Evolutionary conservation across 352 stramenopile species (phyloP), one percentile per base, ranked within the genome.

Genomic region (Globisporangium iwayamae): DNA sequence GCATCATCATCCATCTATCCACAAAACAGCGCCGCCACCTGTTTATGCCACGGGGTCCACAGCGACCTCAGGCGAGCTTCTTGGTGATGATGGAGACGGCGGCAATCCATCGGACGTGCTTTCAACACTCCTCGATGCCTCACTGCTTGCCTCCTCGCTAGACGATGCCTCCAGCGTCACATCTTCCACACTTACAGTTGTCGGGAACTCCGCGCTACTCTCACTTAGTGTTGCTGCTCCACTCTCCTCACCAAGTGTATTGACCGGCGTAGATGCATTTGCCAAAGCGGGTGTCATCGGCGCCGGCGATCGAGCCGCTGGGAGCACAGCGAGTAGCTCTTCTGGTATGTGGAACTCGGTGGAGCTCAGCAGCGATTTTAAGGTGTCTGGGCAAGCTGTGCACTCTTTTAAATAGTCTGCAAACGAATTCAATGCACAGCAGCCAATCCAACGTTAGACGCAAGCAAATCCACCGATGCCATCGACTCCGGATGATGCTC

Each of bases 341-440:
- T 83, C 75, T 11, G 59, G 69, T 20, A 9, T 67, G 11, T 38
- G 58, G 50, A 69, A 78, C 22, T 56, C 51, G n/a, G 61, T 68
- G 39, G 62, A 39, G 30, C 47, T 62, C 10, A 81, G 50, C 62
- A 73, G 50, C 8, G 67, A 32, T 53, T 54, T 71, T 22, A 83
- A 61, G 0, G n/a, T 16, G 8, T 71, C 58, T 7, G 74, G 76
- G 9, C 71, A 81, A 53, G 69, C 66, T 4, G 63, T 34, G 11
- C 65, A 67, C 32, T 74, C 55, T 62, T 56, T 71, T 52, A 76
- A 78, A 55, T 78, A 71, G 25, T 55, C 65, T 70, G 6, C 16
- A 50, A 11, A n/a, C 9, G 38, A 6, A 53, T 18, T 10, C 13
- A 25, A 1, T 16, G 8, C 18, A 51, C 3, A 39, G 7, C 13